Conservation (phyloP, 2,329 filamentous ascomycete genomes). For the Diaporthe citriasiana region DNA sequence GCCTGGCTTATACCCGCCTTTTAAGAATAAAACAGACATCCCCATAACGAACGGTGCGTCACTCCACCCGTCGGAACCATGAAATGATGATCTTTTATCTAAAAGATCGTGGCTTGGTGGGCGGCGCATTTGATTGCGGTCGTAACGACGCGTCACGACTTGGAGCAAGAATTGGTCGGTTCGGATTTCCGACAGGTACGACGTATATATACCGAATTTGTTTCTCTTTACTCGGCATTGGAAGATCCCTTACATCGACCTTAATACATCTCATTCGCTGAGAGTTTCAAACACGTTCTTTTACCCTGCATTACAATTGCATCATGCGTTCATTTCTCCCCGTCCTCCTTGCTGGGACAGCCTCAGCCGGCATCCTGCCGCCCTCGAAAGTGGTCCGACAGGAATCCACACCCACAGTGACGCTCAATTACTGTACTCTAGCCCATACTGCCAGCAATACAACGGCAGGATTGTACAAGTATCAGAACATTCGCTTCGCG, state of each 20-base stretch:
- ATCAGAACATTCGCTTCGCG: slow-evolving; percentile 54
- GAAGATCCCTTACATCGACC: not conserved
- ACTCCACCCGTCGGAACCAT: slow-evolving; percentile 5
- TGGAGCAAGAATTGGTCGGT: not conserved
- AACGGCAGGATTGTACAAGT: slow-evolving; percentile 52
- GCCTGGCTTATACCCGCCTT: not conserved
- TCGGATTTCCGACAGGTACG: not conserved
- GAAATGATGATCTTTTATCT: slow-evolving; percentile 2
- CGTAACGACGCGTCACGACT: slow-evolving; percentile 20
- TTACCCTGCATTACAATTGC: not conserved
- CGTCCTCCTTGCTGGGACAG: slow-evolving; percentile 21
- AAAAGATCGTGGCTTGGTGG: slow-evolving; percentile 25
- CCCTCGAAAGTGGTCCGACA: slow-evolving; percentile 27
- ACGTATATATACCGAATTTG: not conserved
- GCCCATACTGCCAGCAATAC: slow-evolving; percentile 44
- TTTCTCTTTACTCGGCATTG: not conserved
- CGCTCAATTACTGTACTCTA: slow-evolving; percentile 49
- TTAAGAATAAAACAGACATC: slow-evolving; percentile 8
- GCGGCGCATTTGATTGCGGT: slow-evolving; percentile 18
- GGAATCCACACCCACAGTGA: slow-evolving; percentile 44
- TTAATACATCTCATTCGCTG: not conserved
- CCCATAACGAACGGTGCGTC: not conserved
- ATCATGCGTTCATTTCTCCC: slow-evolving; percentile 20
- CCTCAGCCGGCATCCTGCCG: slow-evolving; percentile 7
- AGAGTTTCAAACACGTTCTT: slow-evolving; percentile 12